Percentiles rank a stretch among this genome's conserved stretches.
These are phyloP conservation scores for Geosmithia morbida DNA, from an alignment of 2,329 filamentous ascomycete genomes.

Conservation along the genomic window DNA sequence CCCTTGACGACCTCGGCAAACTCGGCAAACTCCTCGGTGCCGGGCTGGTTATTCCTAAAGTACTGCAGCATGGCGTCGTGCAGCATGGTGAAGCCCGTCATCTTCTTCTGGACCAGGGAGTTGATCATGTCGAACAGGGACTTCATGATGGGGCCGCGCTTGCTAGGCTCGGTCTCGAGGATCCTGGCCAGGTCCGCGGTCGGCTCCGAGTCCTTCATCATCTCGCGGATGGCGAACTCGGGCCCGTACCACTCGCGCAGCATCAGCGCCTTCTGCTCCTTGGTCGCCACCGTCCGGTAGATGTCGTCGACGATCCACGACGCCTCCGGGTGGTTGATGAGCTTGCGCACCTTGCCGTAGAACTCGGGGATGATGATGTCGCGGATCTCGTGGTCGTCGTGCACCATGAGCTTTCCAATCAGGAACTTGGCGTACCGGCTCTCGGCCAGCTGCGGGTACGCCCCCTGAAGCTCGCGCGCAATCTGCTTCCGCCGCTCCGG, in stretches of 20 bases:
- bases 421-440: slow-evolving; percentile 96
- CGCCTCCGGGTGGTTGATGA: slow-evolving; percentile 93
- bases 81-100: slow-evolving; percentile 92
- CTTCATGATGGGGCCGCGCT: slow-evolving; percentile 75
- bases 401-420: slow-evolving; percentile 89
- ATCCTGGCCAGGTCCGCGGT: slow-evolving; percentile 61
- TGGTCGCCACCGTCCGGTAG: slow-evolving; percentile 76
- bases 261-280: slow-evolving; percentile 71
- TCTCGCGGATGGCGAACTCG: slow-evolving; percentile 72
- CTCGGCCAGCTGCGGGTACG: slow-evolving; percentile 74
- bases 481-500: slow-evolving; percentile 75
- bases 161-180: slow-evolving; percentile 64
- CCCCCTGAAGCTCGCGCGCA: slow-evolving; percentile 70
- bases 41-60: slow-evolving; percentile 64
- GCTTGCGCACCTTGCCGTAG: slow-evolving; percentile 78
- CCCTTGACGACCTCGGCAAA: slow-evolving; percentile 85
- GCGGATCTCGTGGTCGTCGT: slow-evolving; percentile 74
- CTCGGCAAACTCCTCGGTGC: slow-evolving; percentile 69
- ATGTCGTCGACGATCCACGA: slow-evolving; percentile 97
- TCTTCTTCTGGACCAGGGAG: slow-evolving; percentile 85
- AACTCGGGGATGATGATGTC: slow-evolving; percentile 89
- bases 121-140: slow-evolving; percentile 80
- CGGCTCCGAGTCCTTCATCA: slow-evolving; percentile 32
- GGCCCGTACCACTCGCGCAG: slow-evolving; percentile 93
- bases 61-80: slow-evolving; percentile 98